Base-by-base conservation (phyloP, 2,329 filamentous ascomycete genomes). In the Westerdykella aurantiaca region DNA sequence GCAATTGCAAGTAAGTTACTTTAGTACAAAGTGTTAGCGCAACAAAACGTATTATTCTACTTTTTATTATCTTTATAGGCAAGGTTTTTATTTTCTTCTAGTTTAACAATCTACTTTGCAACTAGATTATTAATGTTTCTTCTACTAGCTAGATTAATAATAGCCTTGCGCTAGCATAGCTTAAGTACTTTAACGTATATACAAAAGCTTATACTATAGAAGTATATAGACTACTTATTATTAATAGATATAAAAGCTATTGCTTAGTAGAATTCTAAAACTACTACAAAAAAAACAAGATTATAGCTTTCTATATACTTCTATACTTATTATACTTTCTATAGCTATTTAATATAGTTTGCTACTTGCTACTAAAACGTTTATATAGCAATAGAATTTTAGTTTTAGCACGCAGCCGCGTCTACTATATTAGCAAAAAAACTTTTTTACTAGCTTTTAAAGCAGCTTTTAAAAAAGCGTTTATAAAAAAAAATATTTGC, bases 231-330 rank as follows among this genome's bases (percentile, higher is more conserved):
- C 49, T 70, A 4, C 49, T 71, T 11, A 55, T 71, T 41, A 44
- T 70, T 16, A 59, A 70, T 53, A 51, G 61, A 17, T 48, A 70
- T 54, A 46, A 43, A 39, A 66, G 56, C 41, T 49, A 69, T 51
- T 31, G 61, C 25, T 61, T 51, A 6, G 44, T 47, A n/a, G 44
- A 63, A 45, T 69, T 71, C 45, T 39, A 68, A 35, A 21, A 58
- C 22, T 66, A 57, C 44, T 70, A 47, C 45, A 54, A 44, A 35
- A 41, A 55, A 12, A 46, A 70, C 34, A 59, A 67, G 35, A 68
- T 71, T 51, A 61, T 68, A 38, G 57, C 56, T 37, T 48, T 52
- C 10, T 63, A n/a, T n/a, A n/a, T n/a, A n/a, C n/a, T n/a, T n/a
- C n/a, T n/a, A n/a, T n/a, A n/a, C n/a, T n/a, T n/a, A n/a, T n/a